Evolutionary conservation across 148 eudicot species (phyloP).

Genomic region (Camellia japonica): DNA sequence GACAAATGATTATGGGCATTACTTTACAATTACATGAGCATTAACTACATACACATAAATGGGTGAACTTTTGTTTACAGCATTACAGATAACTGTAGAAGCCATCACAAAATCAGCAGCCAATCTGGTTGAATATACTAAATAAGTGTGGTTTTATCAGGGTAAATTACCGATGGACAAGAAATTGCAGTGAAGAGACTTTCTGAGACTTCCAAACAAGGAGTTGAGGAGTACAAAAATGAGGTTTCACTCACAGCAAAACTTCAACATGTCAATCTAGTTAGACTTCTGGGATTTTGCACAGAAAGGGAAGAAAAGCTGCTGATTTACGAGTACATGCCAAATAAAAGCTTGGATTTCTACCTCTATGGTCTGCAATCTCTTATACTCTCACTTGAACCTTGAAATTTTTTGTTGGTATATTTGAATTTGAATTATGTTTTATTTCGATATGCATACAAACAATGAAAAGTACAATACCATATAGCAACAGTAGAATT

Average conservation of each 20-base stretch:
- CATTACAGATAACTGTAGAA: background rate
- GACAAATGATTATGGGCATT: too few relatives aligned
- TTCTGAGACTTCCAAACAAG: constrained; percentile 38
- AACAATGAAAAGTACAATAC: background rate
- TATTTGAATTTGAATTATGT: background rate
- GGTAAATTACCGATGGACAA: constrained; percentile 37
- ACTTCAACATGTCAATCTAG: constrained; percentile 48
- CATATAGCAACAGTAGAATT: background rate
- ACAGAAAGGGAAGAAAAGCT: constrained; percentile 39
- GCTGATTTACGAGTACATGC: constrained; percentile 43
- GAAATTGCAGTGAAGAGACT: constrained; percentile 47
- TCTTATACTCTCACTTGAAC: background rate
- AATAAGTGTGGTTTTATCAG: constrained; percentile 18
- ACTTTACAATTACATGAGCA: background rate
- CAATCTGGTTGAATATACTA: background rate
- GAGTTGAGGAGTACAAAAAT: constrained; percentile 39
- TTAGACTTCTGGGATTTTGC: constrained; percentile 42
- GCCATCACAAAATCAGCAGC: background rate
- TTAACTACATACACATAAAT: background rate
- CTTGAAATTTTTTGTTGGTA: background rate
- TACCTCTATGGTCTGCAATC: constrained; percentile 36
- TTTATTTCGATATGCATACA: background rate
- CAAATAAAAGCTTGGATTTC: constrained; percentile 44
- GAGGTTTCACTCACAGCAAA: constrained; percentile 44
- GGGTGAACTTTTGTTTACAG: background rate